Percentiles rank a stretch among this genome's conserved stretches.
phyloP scores from a whole-genome alignment of 805 yeast species.

The Teunomyces tritomae region DNA sequence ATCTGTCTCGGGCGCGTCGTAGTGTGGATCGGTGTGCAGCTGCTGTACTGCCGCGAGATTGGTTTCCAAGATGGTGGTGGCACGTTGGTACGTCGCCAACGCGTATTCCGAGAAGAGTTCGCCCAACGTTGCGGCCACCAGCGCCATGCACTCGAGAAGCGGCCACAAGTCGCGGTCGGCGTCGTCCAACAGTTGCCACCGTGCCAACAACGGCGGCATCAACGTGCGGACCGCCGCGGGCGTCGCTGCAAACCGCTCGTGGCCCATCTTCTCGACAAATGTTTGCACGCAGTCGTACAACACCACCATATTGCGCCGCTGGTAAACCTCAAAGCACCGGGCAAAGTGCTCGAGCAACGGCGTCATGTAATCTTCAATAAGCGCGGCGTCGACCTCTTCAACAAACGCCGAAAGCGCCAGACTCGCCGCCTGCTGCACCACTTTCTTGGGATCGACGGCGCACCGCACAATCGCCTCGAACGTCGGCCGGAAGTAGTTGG shows the following conservation, averaged over 20 bases:
- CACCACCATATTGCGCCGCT: slow-evolving; percentile 75
- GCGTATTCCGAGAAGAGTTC: slow-evolving; percentile 87
- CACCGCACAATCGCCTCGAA: slow-evolving; percentile 72
- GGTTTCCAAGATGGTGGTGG: slow-evolving; percentile 62
- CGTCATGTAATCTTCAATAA: slow-evolving; percentile 61
- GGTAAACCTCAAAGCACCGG: slow-evolving; percentile 72
- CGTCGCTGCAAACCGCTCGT: slow-evolving; percentile 50
- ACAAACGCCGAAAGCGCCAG: slow-evolving; percentile 81
- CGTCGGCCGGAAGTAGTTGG: slow-evolving; percentile 71
- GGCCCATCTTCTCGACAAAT: slow-evolving; percentile 73
- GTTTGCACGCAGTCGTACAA: slow-evolving; percentile 91
- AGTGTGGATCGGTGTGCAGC: slow-evolving; percentile 61
- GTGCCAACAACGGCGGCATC: slow-evolving; percentile 75
- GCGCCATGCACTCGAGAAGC: slow-evolving; percentile 85
- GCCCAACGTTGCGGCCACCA: slow-evolving; percentile 85
- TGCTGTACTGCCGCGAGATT: slow-evolving; percentile 67
- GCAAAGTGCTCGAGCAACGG: slow-evolving; percentile 70
- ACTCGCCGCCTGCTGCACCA: slow-evolving; percentile 95
- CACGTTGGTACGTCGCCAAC: slow-evolving; percentile 76
- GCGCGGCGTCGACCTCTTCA: slow-evolving; percentile 65
- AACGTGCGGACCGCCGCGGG: slow-evolving; percentile 58
- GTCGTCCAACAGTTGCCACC: slow-evolving; percentile 77
- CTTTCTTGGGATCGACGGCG: slow-evolving; percentile 78
- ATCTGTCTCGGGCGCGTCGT: slow-evolving; percentile 83
- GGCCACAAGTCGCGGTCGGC: slow-evolving; percentile 89